Percentiles rank a stretch among this genome's conserved stretches.
Evolutionary conservation across 2,329 filamentous ascomycete genomes (phyloP).

Genomic region (Clonostachys rosea): DNA sequence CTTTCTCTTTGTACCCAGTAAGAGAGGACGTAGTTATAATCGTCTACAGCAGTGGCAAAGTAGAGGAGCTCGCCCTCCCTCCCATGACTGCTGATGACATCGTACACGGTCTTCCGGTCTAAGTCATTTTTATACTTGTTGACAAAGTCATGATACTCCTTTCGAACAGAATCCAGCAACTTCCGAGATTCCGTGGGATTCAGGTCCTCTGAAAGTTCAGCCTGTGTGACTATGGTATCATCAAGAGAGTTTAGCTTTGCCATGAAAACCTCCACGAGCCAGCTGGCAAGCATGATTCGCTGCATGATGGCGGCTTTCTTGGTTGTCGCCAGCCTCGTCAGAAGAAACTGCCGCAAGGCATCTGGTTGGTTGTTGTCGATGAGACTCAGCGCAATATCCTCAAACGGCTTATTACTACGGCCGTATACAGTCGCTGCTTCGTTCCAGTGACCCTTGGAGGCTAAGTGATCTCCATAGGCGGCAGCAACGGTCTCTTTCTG

Average conservation of each 20-base stretch:
- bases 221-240: slow-evolving; percentile 86
- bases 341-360: slow-evolving; percentile 82
- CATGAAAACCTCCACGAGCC: slow-evolving; percentile 96
- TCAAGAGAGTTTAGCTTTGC: slow-evolving; percentile 92
- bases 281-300: slow-evolving; percentile 88
- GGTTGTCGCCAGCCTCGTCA: slow-evolving; percentile 76
- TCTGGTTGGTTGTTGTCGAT: slow-evolving; percentile 89
- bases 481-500: slow-evolving; percentile 92
- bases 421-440: slow-evolving; percentile 91
- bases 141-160: slow-evolving; percentile 86
- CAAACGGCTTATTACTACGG: slow-evolving; percentile 93
- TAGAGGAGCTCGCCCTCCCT: slow-evolving; percentile 88
- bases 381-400: slow-evolving; percentile 87
- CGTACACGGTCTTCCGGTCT: slow-evolving; percentile 88
- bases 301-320: slow-evolving; percentile 89
- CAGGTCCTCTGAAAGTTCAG: slow-evolving; percentile 69
- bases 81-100: slow-evolving; percentile 92
- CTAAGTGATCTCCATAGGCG: slow-evolving; percentile 84
- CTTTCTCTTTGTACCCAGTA: slow-evolving; percentile 97
- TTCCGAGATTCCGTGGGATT: slow-evolving; percentile 68
- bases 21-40: slow-evolving; percentile 90
- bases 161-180: slow-evolving; percentile 64
- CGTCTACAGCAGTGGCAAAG: slow-evolving; percentile 83
- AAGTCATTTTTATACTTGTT: slow-evolving; percentile 80
- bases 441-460: slow-evolving; percentile 73